These are phyloP conservation scores for Ceratocystis variospora DNA, from an alignment of 2,329 filamentous ascomycete species.

Conservation along the genomic window DNA sequence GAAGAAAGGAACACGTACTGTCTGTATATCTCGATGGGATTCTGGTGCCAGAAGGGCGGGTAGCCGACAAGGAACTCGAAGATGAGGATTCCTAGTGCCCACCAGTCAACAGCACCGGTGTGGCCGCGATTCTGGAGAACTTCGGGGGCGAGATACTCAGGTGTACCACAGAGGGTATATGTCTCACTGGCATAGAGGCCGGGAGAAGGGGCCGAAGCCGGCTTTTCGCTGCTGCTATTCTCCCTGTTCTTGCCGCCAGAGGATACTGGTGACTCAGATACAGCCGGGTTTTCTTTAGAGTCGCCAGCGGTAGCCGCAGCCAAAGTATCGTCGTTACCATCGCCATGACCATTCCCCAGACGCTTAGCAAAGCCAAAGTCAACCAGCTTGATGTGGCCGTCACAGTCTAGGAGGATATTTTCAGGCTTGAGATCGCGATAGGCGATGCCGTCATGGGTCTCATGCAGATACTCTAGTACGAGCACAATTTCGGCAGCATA, in stretches of 20 bases:
- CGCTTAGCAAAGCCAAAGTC: slow-evolving; percentile 80
- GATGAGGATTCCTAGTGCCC: slow-evolving; percentile 70
- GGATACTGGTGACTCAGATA: neutral
- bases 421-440: slow-evolving; percentile 75
- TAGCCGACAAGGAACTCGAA: slow-evolving; percentile 78
- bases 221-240: too few species aligned
- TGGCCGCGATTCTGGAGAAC: slow-evolving; percentile 73
- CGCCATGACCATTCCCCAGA: slow-evolving; percentile 34
- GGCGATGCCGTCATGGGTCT: slow-evolving; percentile 61
- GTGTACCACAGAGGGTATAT: slow-evolving; percentile 71
- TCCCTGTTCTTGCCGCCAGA: neutral
- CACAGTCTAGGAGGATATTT: slow-evolving; percentile 62
- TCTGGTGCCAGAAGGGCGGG: slow-evolving; percentile 76
- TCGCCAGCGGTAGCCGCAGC: neutral
- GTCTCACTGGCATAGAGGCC: slow-evolving; percentile 47
- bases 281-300: neutral
- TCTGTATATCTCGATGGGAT: slow-evolving; percentile 77
- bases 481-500: slow-evolving; percentile 75
- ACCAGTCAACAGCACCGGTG: slow-evolving; percentile 70
- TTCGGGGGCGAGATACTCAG: slow-evolving; percentile 72
- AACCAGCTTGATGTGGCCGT: slow-evolving; percentile 69
- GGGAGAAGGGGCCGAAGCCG: neutral
- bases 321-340: too few species aligned
- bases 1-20: slow-evolving; percentile 35
- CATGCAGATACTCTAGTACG: slow-evolving; percentile 68